A percentile compares a stretch with the other conserved stretches of the same genome.
These are phyloP conservation scores for Solanum sejunctum DNA, from an alignment of 257 asterid genomes.

Conservation along the genomic window DNA sequence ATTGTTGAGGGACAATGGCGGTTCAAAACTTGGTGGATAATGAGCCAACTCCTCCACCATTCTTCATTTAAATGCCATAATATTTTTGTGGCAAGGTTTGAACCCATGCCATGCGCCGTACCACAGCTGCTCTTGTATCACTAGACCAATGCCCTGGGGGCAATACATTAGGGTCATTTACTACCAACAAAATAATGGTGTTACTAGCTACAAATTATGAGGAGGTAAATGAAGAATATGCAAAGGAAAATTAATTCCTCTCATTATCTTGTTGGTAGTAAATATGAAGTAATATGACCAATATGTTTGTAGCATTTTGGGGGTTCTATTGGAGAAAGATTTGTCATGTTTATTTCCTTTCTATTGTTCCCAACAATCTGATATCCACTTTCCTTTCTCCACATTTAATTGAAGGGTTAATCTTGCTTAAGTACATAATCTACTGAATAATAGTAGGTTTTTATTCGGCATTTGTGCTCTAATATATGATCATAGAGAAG, in stretches of 20 bases:
- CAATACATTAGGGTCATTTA: neutral
- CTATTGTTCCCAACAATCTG: neutral
- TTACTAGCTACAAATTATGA: neutral
- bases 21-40: neutral
- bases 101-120: neutral
- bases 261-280: neutral
- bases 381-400: neutral
- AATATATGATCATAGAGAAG: neutral
- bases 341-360: neutral
- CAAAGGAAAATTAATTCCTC: neutral
- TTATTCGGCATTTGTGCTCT: neutral
- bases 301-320: neutral
- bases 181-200: neutral
- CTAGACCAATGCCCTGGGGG: neutral
- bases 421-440: neutral
- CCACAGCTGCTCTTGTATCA: neutral
- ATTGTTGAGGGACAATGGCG: neutral
- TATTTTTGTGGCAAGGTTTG: neutral
- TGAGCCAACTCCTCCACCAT: neutral
- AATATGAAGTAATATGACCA: neutral
- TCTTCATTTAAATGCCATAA: neutral
- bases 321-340: neutral
- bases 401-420: neutral
- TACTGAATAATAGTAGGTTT: neutral
- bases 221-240: neutral